These are phyloP conservation scores for Scenedesmus sp. DNA, from an alignment of 163 green algal genomes.

Conservation along the genomic window DNA sequence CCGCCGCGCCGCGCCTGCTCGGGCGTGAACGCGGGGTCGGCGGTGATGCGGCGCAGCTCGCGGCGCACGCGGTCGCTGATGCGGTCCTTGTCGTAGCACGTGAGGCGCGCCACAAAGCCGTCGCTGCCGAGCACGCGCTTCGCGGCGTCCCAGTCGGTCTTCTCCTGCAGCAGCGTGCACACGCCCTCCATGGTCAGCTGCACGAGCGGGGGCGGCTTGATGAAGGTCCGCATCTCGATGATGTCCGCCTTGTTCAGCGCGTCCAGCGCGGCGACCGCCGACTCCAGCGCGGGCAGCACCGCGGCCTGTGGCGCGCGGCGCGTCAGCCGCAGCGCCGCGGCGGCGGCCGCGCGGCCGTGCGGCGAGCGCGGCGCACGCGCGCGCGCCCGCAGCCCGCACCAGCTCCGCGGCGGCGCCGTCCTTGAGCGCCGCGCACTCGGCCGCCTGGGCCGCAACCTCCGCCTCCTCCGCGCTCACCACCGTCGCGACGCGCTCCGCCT, in stretches of 20 bases:
- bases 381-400: conserved; percentile 4
- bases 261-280: conserved; percentile 74
- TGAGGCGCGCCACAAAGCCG: conserved; percentile 70
- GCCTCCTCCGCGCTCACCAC: conserved; percentile 72
- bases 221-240: conserved; percentile 89
- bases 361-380: too few species aligned
- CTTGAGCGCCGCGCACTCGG: conserved; percentile 53
- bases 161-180: conserved; percentile 73
- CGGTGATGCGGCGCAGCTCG: conserved; percentile 70
- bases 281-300: conserved; percentile 80
- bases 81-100: conserved; percentile 88
- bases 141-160: conserved; percentile 67
- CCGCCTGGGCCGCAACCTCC: conserved; percentile 70
- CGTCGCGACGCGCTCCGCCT: conserved; percentile 69
- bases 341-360: too few species aligned
- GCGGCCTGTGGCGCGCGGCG: conserved; percentile 47
- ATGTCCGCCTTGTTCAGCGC: conserved; percentile 90
- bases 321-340: too few species aligned
- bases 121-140: conserved; percentile 39
- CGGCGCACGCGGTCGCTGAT: conserved; percentile 67
- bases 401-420: conserved; percentile 53
- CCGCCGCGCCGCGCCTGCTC: conserved; percentile 65
- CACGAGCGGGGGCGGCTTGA: conserved; percentile 84
- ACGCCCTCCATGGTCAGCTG: conserved; percentile 65
- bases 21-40: conserved; percentile 79